Evolutionary conservation across 208 protist species (phyloP).

Genomic region (Strigomonas galati): DNA sequence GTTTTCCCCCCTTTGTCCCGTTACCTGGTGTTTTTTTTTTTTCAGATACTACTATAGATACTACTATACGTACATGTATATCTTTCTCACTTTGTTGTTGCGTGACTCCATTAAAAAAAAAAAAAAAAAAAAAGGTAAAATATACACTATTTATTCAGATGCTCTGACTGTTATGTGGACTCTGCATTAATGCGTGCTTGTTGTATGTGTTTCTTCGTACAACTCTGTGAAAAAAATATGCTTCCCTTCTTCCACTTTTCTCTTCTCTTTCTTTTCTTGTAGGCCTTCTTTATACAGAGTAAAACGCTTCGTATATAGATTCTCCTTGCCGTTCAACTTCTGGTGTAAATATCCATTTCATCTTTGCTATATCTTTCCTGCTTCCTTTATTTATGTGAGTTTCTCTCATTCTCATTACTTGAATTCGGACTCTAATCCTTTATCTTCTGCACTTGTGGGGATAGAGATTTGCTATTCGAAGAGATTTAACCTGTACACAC

Average conservation of each 20-base stretch:
- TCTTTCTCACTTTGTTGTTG: not conserved
- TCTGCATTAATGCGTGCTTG: not conserved
- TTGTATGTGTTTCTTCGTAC: not conserved
- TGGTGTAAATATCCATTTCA: no score
- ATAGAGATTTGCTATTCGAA: slow-evolving; percentile 12
- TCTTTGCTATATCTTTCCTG: not conserved
- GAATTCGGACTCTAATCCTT: slow-evolving; percentile 14
- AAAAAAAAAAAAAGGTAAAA: not conserved
- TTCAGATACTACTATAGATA: not conserved
- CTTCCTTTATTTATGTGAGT: not conserved
- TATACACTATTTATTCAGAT: not conserved
- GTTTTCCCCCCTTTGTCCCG: not conserved
- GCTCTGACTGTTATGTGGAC: no score
- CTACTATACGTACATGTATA: not conserved
- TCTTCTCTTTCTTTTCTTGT: slow-evolving; percentile 1
- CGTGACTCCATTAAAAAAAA: slow-evolving; percentile 1
- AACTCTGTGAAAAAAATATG: not conserved
- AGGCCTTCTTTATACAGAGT: not conserved
- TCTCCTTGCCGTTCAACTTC: no score
- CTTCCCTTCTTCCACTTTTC: not conserved
- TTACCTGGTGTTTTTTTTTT: slow-evolving; percentile 11
- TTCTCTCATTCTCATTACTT: not conserved
- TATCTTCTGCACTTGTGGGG: not conserved
- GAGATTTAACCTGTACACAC: slow-evolving; percentile 16
- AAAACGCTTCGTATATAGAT: no score